Percentiles rank a stretch among this genome's conserved stretches.
Conservation (phyloP, 495 filamentous ascomycete species). For the Penicillium angulare region DNA sequence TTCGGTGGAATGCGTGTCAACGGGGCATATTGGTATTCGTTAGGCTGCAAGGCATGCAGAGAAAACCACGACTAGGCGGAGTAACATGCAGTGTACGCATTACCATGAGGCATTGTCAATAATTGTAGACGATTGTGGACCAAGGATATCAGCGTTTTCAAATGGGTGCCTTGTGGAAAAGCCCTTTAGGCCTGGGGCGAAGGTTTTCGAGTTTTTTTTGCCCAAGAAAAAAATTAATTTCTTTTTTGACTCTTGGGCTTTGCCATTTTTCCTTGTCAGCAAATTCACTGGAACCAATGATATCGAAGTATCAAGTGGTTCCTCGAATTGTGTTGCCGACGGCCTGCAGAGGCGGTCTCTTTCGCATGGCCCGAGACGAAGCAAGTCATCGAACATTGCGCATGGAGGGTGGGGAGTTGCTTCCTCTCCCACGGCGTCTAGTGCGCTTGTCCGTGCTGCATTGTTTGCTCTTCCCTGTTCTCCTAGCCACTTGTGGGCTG, state of each 20-base stretch:
- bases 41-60: constrained; percentile 32
- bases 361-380: constrained; percentile 11
- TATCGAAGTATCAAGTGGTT: constrained; percentile 2
- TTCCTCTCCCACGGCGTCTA: constrained; percentile 33
- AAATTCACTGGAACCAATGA: constrained; percentile 24
- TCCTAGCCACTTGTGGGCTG: constrained; percentile 12
- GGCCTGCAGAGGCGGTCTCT: constrained; percentile 12
- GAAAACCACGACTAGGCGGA: constrained; percentile 1
- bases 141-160: constrained; percentile 5
- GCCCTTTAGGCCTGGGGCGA: not conserved
- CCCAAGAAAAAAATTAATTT: not conserved
- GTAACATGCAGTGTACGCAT: not conserved
- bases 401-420: constrained; percentile 17
- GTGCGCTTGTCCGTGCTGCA: constrained; percentile 35
- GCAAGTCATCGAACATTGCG: constrained; percentile 26
- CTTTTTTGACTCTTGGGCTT: constrained; percentile 1
- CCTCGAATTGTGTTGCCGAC: constrained; percentile 13
- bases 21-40: constrained; percentile 23
- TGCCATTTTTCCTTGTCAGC: constrained; percentile 22
- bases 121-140: not conserved
- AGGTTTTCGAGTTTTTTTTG: not conserved
- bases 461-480: constrained; percentile 5
- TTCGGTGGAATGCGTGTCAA: constrained; percentile 22
- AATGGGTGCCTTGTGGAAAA: constrained; percentile 12
- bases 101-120: not conserved